Percentiles rank a stretch among this genome's conserved stretches.
These are phyloP conservation scores for Chalciporus chontae DNA, from an alignment of 768 basidiomycete species.

Conservation along the genomic window DNA sequence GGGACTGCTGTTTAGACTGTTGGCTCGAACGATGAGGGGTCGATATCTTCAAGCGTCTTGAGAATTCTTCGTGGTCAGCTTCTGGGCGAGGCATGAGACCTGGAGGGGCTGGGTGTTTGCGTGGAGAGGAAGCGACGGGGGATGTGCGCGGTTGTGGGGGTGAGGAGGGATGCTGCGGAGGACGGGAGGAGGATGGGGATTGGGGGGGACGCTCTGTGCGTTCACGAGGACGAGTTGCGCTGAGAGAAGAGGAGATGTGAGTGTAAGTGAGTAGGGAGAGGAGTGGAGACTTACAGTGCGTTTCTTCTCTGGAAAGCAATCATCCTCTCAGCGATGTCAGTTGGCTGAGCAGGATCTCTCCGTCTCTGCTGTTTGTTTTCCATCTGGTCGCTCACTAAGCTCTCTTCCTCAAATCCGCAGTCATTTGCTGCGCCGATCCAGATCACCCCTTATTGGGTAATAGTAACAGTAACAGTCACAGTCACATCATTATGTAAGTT, in stretches of 20 bases:
- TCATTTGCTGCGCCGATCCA: conserved; percentile 33
- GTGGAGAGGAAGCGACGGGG: conserved; percentile 24
- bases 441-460: conserved; percentile 25
- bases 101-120: conserved; percentile 35
- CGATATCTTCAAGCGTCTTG: conserved; percentile 67
- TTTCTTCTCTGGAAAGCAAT: conserved; percentile 64
- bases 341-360: conserved; percentile 39
- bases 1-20: conserved; percentile 32
- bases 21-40: conserved; percentile 40
- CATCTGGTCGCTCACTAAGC: conserved; percentile 22
- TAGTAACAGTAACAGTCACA: conserved; percentile 15
- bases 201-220: conserved; percentile 42
- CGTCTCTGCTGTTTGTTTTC: conserved; percentile 34
- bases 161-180: conserved; percentile 24
- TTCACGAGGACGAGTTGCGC: conserved; percentile 45
- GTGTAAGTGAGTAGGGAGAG: not conserved
- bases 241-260: conserved; percentile 23
- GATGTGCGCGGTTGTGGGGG: conserved; percentile 26
- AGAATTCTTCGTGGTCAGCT: conserved; percentile 70
- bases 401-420: conserved; percentile 27
- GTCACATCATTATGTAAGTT: conserved; percentile 3
- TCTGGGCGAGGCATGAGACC: conserved; percentile 41
- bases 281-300: conserved; percentile 41
- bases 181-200: conserved; percentile 26
- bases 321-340: conserved; percentile 60